phyloP scores from a whole-genome alignment of 345 rosid species.

The Lepidium sativum region DNA sequence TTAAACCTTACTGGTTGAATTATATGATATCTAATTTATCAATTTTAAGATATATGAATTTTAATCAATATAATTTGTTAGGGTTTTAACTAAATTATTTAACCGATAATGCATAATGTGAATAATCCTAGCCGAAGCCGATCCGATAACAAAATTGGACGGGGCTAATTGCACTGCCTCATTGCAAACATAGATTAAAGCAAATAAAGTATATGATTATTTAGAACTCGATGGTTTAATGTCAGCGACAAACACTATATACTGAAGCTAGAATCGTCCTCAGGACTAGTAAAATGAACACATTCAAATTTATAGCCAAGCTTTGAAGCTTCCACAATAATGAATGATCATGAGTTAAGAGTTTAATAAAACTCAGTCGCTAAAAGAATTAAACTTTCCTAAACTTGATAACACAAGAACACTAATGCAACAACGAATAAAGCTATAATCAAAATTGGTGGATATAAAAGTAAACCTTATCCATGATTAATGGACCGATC shows the following conservation, averaged over 20 bases:
- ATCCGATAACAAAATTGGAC: too few relatives aligned
- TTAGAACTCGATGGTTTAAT: neutral
- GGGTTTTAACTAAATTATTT: too few relatives aligned
- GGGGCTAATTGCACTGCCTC: too few relatives aligned
- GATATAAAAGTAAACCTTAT: slow-evolving; percentile 43
- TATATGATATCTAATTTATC: too few relatives aligned
- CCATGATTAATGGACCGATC: slow-evolving; percentile 86
- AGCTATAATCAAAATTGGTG: neutral
- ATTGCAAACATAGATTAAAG: neutral
- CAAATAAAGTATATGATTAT: neutral
- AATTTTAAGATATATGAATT: too few relatives aligned
- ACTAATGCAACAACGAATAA: neutral
- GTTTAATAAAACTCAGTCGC: neutral
- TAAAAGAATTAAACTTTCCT: neutral
- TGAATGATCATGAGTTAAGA: neutral
- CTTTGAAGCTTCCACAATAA: neutral
- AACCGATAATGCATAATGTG: too few relatives aligned
- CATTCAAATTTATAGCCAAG: neutral
- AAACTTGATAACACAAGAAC: neutral
- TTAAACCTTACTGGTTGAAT: too few relatives aligned
- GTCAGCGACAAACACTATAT: neutral
- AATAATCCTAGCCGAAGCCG: too few relatives aligned
- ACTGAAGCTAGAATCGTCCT: neutral
- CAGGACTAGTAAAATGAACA: neutral
- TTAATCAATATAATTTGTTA: too few relatives aligned